Conservation (phyloP, 805 yeast species). For the Ogataea philodendri region DNA sequence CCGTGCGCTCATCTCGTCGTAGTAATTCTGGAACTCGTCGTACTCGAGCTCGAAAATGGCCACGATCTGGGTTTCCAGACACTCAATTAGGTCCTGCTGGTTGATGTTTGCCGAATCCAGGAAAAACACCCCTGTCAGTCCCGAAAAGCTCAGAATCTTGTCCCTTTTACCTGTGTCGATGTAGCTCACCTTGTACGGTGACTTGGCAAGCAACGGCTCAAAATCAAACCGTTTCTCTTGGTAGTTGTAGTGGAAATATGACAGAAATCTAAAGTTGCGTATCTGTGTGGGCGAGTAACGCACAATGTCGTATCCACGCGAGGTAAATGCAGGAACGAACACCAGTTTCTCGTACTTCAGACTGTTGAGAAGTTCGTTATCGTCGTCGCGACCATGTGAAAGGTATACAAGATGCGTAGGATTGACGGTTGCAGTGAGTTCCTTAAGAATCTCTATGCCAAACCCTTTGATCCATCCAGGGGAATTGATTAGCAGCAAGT, state of each 20-base stretch:
- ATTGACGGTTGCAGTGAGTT: constrained; percentile 41
- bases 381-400: constrained; percentile 38
- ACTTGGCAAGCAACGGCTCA: constrained; percentile 37
- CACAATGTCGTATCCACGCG: constrained; percentile 22
- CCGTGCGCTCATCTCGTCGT: constrained; percentile 17
- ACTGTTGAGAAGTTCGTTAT: constrained; percentile 30
- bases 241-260: constrained; percentile 49
- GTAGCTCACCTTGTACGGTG: constrained; percentile 44
- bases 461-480: constrained; percentile 93
- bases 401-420: constrained; percentile 62
- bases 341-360: constrained; percentile 26
- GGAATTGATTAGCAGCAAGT: constrained; percentile 60
- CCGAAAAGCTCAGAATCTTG: constrained; percentile 21
- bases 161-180: constrained; percentile 20
- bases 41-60: constrained; percentile 37
- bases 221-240: constrained; percentile 36
- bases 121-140: constrained; percentile 38
- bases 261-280: constrained; percentile 48
- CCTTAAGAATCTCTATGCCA: constrained; percentile 64
- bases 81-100: constrained; percentile 34
- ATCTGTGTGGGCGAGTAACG: constrained; percentile 51
- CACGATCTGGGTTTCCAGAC: constrained; percentile 42
- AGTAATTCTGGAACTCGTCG: constrained; percentile 20
- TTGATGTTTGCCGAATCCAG: constrained; percentile 35
- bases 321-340: constrained; percentile 37